phyloP scores from a whole-genome alignment of 495 filamentous ascomycete species.

The Aspergillus egyptiacus region DNA sequence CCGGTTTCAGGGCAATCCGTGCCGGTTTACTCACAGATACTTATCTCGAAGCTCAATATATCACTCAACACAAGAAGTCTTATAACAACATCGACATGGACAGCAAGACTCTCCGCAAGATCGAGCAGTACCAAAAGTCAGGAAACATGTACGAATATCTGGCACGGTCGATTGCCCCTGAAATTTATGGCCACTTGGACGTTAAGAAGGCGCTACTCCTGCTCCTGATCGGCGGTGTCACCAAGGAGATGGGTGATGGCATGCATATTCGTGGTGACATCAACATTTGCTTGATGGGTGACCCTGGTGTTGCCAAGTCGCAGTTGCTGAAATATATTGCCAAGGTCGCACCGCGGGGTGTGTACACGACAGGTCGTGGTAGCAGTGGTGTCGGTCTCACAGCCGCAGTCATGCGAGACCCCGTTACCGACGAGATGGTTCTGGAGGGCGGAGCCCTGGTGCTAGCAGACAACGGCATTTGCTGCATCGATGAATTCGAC shows the following conservation, averaged over 20 bases:
- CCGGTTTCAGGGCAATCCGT: constrained; percentile 92
- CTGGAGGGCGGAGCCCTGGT: constrained; percentile 95
- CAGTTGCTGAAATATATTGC: constrained; percentile 97
- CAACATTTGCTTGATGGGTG: constrained; percentile 98
- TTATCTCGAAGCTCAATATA: constrained; percentile 89
- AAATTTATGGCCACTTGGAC: constrained; percentile 93
- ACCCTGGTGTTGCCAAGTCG: constrained; percentile 98
- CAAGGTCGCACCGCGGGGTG: constrained; percentile 93
- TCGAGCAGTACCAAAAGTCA: constrained; percentile 70
- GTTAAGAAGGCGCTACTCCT: constrained; percentile 96
- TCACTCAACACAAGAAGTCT: constrained; percentile 94
- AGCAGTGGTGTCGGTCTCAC: constrained; percentile 96
- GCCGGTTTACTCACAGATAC: constrained; percentile 94
- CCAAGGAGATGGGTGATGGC: constrained; percentile 93
- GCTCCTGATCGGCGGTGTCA: constrained; percentile 92
- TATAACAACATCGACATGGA: constrained; percentile 85
- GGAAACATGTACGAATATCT: constrained; percentile 94
- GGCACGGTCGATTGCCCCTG: constrained; percentile 90
- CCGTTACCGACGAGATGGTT: constrained; percentile 98
- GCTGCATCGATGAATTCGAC: constrained; percentile 99
- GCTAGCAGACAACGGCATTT: constrained; percentile 94
- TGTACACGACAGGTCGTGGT: constrained; percentile 95
- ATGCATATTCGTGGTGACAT: constrained; percentile 98
- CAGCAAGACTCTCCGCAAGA: constrained; percentile 66
- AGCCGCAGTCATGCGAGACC: constrained; percentile 96